Evolutionary conservation across 257 asterid genomes (phyloP), one percentile per base, ranked within the genome.

Genomic region (Mentha longifolia): DNA sequence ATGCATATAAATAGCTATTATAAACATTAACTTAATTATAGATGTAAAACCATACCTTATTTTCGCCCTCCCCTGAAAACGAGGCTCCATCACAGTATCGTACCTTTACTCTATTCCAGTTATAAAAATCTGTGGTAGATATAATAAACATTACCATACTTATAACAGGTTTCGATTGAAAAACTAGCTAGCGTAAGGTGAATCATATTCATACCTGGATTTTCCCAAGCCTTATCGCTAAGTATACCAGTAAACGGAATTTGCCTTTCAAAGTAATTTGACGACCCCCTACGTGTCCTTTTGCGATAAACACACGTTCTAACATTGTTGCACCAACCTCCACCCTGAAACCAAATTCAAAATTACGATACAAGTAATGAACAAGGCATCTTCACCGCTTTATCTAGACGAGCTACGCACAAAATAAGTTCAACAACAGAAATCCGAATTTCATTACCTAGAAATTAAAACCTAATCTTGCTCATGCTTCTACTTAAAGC

Each of bases 241-340:
- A 86, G 85, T 66, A 87, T 85, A 74, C 93, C 90, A 28, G 90
- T 74, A 65, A 88, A 88, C 15, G 85, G 76, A 58, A 88, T 69
- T 65, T 73, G 78, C 65, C 69, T 87, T 51, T 87, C 88, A 65
- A 87, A 85, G 66, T 75, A 82, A 5, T 51, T 59, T 31, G 93
- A 87, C 6, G 93, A 87, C 41, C 93, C 93, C 22, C 84, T 85
- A 1, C 79, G 82, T 2, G 91, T 83, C 55, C 58, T 87, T 60
- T 86, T 88, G 68, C 88, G 88, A 77, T 75, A 86, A 52, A 84
- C 84, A 37, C 85, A 81, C 8, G 76, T 16, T 45, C 86, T 81
- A 56, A 87, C 54, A 73, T 49, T 82, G 76, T 89, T 89, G 77
- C 98, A 92, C 98, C 98, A 92, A 30, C 98, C 98, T 74, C 98